A percentile compares a stretch with the other conserved stretches of the same genome.
Evolutionary conservation across 495 filamentous ascomycete species (phyloP).

Genomic region (Saxispiralis lemnorum): DNA sequence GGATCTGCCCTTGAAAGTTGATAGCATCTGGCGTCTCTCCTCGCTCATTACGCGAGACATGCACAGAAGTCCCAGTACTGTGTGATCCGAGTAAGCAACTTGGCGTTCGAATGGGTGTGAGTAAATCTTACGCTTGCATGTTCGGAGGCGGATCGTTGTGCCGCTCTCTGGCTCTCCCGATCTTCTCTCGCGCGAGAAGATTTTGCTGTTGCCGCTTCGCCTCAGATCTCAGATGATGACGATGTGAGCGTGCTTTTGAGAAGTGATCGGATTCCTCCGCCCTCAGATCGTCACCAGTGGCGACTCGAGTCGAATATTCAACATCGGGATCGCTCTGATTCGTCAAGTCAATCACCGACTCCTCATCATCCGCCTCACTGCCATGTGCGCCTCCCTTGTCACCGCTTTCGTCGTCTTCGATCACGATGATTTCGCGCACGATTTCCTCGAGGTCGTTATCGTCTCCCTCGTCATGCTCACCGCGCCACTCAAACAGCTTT

Average conservation of each 20-base stretch:
- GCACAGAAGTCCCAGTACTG: too few species aligned
- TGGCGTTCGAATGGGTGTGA: too few species aligned
- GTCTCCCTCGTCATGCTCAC: slow-evolving; percentile 56
- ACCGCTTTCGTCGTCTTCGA: slow-evolving; percentile 57
- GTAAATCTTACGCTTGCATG: too few species aligned
- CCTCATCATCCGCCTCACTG: slow-evolving; percentile 13
- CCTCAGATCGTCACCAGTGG: slow-evolving; percentile 1
- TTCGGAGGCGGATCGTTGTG: too few species aligned
- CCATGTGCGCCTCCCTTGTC: slow-evolving; percentile 27
- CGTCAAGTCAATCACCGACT: neutral
- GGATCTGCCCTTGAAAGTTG: too few species aligned
- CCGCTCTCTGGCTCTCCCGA: slow-evolving; percentile 2
- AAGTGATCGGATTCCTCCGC: slow-evolving; percentile 6
- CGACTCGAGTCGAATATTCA: slow-evolving; percentile 7
- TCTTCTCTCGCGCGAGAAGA: slow-evolving; percentile 8
- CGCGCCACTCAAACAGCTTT: slow-evolving; percentile 70
- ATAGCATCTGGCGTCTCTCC: too few species aligned
- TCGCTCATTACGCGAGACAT: too few species aligned
- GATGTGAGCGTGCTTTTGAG: neutral
- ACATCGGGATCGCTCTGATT: neutral
- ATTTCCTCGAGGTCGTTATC: slow-evolving; percentile 61
- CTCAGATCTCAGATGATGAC: neutral
- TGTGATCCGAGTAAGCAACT: too few species aligned
- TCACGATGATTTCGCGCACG: slow-evolving; percentile 63
- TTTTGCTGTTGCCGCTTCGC: neutral